phyloP scores from a whole-genome alignment of 1,139 yeast species.

The Magnusiomyces magnusii region DNA sequence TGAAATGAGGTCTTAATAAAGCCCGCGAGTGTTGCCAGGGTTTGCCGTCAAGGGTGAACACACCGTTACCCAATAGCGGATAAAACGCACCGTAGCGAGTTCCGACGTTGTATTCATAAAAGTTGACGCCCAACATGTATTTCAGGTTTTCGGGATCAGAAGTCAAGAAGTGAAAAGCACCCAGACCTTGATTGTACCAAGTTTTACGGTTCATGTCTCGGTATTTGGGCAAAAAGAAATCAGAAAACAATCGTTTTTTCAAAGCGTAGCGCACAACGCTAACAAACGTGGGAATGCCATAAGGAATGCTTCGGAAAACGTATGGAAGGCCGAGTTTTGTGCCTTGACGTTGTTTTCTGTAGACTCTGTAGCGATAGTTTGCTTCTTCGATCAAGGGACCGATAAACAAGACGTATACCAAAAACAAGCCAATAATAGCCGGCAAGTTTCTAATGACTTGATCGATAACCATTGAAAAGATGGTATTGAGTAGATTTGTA shows the following conservation, averaged over 20 bases:
- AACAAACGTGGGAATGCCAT: background rate
- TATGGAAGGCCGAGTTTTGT: background rate
- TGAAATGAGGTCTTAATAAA: constrained; percentile 48
- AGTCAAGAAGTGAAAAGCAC: constrained; percentile 22
- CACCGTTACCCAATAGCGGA: constrained; percentile 46
- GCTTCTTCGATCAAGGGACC: background rate
- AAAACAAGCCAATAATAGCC: background rate
- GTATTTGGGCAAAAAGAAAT: background rate
- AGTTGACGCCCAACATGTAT: constrained; percentile 29
- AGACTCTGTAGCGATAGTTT: background rate
- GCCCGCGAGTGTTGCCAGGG: constrained; percentile 49
- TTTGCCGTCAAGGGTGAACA: constrained; percentile 44
- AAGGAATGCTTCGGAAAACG: background rate
- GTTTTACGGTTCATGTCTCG: background rate
- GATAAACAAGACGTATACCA: background rate
- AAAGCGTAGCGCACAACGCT: background rate
- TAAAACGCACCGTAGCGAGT: constrained; percentile 38
- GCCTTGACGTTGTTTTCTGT: background rate
- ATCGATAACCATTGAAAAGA: background rate
- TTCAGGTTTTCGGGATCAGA: constrained; percentile 40
- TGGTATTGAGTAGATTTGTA: too few relatives aligned
- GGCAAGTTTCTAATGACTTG: background rate
- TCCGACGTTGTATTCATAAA: constrained; percentile 43
- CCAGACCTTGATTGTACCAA: constrained; percentile 2
- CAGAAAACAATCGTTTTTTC: background rate